Conservation (phyloP, 2,329 filamentous ascomycete genomes). For the Raffaelea arxii region DNA sequence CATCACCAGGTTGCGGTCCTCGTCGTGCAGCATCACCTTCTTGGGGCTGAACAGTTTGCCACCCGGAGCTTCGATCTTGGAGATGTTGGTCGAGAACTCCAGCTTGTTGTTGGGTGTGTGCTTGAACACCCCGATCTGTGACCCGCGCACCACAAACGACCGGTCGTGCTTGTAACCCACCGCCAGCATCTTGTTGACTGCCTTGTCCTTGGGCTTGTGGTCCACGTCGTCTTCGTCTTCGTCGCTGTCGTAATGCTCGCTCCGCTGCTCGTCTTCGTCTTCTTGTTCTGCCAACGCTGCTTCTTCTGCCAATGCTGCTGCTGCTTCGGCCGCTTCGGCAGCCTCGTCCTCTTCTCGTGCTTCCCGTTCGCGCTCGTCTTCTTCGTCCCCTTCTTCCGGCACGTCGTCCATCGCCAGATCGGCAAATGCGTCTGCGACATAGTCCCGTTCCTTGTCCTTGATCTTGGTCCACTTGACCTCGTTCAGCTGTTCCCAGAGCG, state of each 20-base stretch:
- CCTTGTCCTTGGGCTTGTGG: slow-evolving; percentile 54
- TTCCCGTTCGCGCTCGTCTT: slow-evolving; percentile 14
- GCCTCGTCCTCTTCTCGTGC: slow-evolving; percentile 31
- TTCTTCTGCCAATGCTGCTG: slow-evolving; percentile 35
- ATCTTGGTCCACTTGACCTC: slow-evolving; percentile 89
- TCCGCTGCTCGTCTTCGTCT: slow-evolving; percentile 45
- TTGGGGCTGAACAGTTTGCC: slow-evolving; percentile 86
- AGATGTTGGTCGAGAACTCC: slow-evolving; percentile 95
- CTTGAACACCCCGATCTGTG: slow-evolving; percentile 98
- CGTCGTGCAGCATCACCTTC: slow-evolving; percentile 92
- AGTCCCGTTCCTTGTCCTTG: slow-evolving; percentile 86
- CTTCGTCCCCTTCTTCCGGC: slow-evolving; percentile 36
- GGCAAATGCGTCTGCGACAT: slow-evolving; percentile 90
- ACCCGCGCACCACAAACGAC: slow-evolving; percentile 92
- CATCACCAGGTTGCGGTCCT: slow-evolving; percentile 81
- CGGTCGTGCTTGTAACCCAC: slow-evolving; percentile 96
- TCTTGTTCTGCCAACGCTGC: slow-evolving; percentile 45
- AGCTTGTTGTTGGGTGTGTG: slow-evolving; percentile 87
- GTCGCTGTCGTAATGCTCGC: slow-evolving; percentile 48
- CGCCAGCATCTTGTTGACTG: slow-evolving; percentile 87
- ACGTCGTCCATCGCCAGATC: slow-evolving; percentile 87
- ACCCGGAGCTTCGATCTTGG: slow-evolving; percentile 80
- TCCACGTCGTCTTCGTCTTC: slow-evolving; percentile 74
- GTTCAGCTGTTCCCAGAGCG: slow-evolving; percentile 93
- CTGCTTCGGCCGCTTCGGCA: slow-evolving; percentile 22